Conservation (phyloP, 768 basidiomycete species). For the Collybiopsis confluens region DNA sequence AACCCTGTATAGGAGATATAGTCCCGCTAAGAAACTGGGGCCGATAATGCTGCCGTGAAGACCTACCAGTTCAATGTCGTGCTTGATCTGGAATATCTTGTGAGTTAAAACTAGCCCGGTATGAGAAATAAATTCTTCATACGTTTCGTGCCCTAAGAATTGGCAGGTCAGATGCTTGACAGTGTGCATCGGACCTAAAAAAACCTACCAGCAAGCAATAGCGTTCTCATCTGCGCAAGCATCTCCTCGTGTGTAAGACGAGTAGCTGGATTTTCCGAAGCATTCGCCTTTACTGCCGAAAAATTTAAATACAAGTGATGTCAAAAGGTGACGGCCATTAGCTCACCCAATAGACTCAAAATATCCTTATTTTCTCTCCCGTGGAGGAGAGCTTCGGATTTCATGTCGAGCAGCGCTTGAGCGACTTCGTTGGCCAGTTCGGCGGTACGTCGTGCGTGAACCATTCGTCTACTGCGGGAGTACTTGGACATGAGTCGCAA, state of each 20-base stretch:
- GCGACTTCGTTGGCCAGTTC: conserved; percentile 41
- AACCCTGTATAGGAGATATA: conserved; percentile 47
- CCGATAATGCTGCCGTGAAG: no score
- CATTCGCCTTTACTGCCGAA: conserved; percentile 44
- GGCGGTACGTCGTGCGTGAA: conserved; percentile 43
- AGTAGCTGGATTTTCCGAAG: conserved; percentile 30
- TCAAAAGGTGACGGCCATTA: neutral
- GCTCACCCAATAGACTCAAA: conserved; percentile 51
- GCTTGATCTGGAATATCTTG: conserved; percentile 22
- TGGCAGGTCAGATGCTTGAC: no score
- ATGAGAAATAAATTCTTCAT: conserved; percentile 42
- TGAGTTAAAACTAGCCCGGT: conserved; percentile 8
- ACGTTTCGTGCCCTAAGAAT: neutral
- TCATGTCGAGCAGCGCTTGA: conserved; percentile 40
- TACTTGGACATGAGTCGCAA: conserved; percentile 43
- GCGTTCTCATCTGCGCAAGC: conserved; percentile 34
- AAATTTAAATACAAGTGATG: no score
- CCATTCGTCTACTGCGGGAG: conserved; percentile 38
- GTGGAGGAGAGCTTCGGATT: conserved; percentile 41
- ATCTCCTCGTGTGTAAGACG: conserved; percentile 36
- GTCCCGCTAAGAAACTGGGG: no score
- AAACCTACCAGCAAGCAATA: neutral
- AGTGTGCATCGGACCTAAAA: no score
- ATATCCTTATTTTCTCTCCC: conserved; percentile 51
- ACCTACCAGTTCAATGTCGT: no score